Percentiles rank a stretch among this genome's conserved stretches.
Conservation (phyloP, 768 basidiomycete genomes). For the Pilatotrama ljubarskyi region DNA sequence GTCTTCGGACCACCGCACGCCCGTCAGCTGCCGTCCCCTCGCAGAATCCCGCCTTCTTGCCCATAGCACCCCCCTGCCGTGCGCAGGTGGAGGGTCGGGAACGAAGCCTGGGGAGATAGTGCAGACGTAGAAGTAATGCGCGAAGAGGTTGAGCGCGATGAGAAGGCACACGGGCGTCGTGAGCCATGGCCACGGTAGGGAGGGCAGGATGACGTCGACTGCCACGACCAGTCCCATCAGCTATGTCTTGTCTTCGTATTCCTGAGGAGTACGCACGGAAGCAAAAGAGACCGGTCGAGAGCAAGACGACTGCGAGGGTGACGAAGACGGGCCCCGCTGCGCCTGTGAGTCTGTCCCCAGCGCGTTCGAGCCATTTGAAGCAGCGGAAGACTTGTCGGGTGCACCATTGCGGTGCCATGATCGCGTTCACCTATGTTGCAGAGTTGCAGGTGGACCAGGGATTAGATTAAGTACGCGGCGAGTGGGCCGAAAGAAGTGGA, state of each 20-base stretch:
- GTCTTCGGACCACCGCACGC: slow-evolving; percentile 52
- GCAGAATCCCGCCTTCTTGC: slow-evolving; percentile 41
- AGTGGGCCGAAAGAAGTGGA: background rate
- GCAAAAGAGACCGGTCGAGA: slow-evolving; percentile 63
- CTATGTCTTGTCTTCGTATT: no score
- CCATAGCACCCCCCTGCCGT: slow-evolving; percentile 55
- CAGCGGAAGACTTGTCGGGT: slow-evolving; percentile 51
- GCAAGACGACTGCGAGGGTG: slow-evolving; percentile 71
- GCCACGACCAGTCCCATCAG: background rate
- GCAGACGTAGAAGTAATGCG: slow-evolving; percentile 86
- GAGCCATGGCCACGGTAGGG: slow-evolving; percentile 57
- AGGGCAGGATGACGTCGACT: slow-evolving; percentile 82
- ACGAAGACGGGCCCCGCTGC: slow-evolving; percentile 93
- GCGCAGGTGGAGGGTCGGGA: slow-evolving; percentile 50
- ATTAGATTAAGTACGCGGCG: background rate
- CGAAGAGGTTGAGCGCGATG: slow-evolving; percentile 72
- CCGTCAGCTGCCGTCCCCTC: slow-evolving; percentile 35
- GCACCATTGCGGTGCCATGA: slow-evolving; percentile 21
- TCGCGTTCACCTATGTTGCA: background rate
- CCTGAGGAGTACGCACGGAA: slow-evolving; percentile 65
- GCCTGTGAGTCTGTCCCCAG: slow-evolving; percentile 80
- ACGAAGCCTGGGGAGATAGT: slow-evolving; percentile 80
- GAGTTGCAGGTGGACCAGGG: background rate
- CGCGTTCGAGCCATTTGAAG: slow-evolving; percentile 67
- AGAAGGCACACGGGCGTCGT: slow-evolving; percentile 70